phyloP scores from a whole-genome alignment of 2,329 filamentous ascomycete species.

The Arthrobotrys entomopaga region DNA sequence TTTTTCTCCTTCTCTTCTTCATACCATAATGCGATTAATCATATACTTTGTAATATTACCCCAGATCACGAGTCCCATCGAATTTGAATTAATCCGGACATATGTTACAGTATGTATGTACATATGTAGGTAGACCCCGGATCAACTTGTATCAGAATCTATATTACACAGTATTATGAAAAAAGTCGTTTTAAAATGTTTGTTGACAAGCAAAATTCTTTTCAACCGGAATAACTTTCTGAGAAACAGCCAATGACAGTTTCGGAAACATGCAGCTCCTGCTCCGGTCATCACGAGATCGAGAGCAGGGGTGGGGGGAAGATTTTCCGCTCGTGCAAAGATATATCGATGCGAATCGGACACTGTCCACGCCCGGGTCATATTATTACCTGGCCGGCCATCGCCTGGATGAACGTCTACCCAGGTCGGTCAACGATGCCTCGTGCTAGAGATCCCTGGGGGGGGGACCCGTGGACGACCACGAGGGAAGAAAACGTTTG shows the following conservation, averaged over 20 bases:
- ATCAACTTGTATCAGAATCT: slow-evolving; percentile 44
- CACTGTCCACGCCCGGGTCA: no score
- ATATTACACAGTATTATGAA: slow-evolving; percentile 28
- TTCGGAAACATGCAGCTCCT: slow-evolving; percentile 5
- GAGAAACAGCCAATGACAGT: slow-evolving; percentile 34
- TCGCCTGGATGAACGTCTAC: no score
- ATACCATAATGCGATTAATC: no score
- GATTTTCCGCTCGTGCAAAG: slow-evolving; percentile 53
- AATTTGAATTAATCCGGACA: slow-evolving; percentile 44
- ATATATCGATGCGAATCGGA: background rate
- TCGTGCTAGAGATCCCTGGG: no score
- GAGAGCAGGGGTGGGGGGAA: slow-evolving; percentile 45
- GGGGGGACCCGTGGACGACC: no score
- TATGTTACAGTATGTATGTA: no score
- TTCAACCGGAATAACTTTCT: slow-evolving; percentile 54
- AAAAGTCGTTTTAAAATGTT: no score
- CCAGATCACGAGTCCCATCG: slow-evolving; percentile 45
- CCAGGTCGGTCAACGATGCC: no score
- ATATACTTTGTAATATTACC: slow-evolving; percentile 14
- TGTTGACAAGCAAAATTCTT: slow-evolving; percentile 54
- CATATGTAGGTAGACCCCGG: slow-evolving; percentile 35
- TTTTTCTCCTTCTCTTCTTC: slow-evolving; percentile 17
- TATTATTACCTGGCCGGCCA: no score
- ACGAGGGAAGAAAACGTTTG: no score
- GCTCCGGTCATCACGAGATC: slow-evolving; percentile 8